phyloP scores from a whole-genome alignment of 2,329 filamentous ascomycete genomes.

The Xylariaceae sp. region DNA sequence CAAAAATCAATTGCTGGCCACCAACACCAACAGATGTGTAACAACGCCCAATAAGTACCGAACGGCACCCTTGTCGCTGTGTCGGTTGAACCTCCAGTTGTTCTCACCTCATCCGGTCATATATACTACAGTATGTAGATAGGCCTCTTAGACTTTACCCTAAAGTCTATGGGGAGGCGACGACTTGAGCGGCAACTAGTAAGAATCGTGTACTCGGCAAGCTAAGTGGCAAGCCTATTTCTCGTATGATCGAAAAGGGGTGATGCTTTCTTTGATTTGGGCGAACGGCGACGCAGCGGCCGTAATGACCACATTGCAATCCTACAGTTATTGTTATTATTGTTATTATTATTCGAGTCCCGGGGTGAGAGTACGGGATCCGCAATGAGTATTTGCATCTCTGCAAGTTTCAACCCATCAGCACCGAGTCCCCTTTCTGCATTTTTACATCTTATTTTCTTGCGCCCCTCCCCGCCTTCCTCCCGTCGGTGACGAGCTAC shows the following conservation, averaged over 20 bases:
- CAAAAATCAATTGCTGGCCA: no score
- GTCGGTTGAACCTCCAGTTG: not conserved
- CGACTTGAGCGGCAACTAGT: no score
- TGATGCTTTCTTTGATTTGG: not conserved
- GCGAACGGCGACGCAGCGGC: not conserved
- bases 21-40: no score
- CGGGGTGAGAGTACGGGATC: not conserved
- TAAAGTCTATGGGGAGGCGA: no score
- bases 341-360: not conserved
- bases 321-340: not conserved
- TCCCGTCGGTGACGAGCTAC: not conserved
- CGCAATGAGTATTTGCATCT: not conserved
- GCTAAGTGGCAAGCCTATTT: not conserved
- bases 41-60: no score
- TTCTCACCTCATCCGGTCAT: conserved; percentile 1
- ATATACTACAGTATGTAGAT: not conserved
- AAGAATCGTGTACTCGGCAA: not conserved
- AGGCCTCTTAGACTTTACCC: not conserved
- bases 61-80: not conserved
- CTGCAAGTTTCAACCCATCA: not conserved
- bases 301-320: not conserved
- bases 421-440: not conserved
- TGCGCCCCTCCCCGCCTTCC: not conserved
- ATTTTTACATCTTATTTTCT: not conserved
- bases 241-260: not conserved